Evolutionary conservation across 2,329 filamentous ascomycete genomes (phyloP), one percentile per base, ranked within the genome.

Genomic region (Pseudocercospora eumusae): DNA sequence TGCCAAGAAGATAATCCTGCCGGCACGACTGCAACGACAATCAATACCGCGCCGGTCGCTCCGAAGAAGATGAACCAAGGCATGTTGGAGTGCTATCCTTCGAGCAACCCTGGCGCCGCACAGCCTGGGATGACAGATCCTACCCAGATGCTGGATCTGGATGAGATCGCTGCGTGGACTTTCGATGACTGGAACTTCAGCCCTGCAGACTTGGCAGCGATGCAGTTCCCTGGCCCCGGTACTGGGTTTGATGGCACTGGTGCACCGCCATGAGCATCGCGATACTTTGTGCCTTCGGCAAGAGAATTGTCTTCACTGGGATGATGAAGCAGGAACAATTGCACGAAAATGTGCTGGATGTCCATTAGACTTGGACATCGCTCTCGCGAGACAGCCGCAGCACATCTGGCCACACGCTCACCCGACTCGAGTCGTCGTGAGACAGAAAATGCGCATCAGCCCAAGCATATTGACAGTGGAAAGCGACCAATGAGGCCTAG

Each of bases 101-200:
- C 50, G 6, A 42, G 36, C 36, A 40, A 21, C 45, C 18, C 44
- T 25, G 59, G 33, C 13, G 31, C n/a, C 11, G 36, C 55, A 8
- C 27, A 59, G 6, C 42, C 42, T 1, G 54, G 31, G 2, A 21
- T 57, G 23, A 52, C 57, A 6, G 64, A 57, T 15, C 40, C 49
- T 20, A 33, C 59, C 18, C 33, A 49, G 23, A 27, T 69, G 4
- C 58, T 72, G 13, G 69, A 73, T 53, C 45, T 73, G 27, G 72
- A 73, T 31, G 71, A 73, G 20, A 65, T 74, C 13, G 70, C 69
- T 21, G 68, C 66, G 1, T 74, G 72, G 71, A 74, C 70, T 2
- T 71, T 73, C 53, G 71, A 72, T 21, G 68, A 73, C 47, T 73
- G 69, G 70, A 62, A 52, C 27, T 70, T 72, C 25, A 64, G 69